Conservation (phyloP, 208 protist genomes). For the Wallacemonas sp. region DNA sequence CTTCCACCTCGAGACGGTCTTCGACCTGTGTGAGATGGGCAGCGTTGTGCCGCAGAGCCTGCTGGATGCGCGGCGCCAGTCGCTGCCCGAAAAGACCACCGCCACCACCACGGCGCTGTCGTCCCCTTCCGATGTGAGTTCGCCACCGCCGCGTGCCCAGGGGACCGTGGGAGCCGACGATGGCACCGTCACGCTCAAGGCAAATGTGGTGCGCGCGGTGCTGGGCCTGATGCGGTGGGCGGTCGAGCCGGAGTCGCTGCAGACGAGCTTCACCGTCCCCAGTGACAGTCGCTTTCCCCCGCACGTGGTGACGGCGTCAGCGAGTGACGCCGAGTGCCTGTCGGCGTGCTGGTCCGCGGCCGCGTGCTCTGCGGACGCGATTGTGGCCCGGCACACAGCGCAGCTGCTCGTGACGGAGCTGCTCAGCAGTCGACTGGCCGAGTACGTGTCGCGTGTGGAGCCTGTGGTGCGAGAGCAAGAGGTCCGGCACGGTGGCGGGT, state of each 20-base stretch:
- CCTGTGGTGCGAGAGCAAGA: conserved; percentile 29
- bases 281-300: background rate
- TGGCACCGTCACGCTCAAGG: conserved; percentile 2
- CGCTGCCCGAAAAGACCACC: background rate
- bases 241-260: conserved; percentile 38
- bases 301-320: background rate
- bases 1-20: conserved; percentile 63
- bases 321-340: too few species aligned
- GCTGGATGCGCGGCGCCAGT: background rate
- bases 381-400: conserved; percentile 46
- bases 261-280: background rate
- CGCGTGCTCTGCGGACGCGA: conserved; percentile 4
- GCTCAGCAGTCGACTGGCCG: conserved; percentile 41
- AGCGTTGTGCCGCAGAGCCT: conserved; percentile 18
- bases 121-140: background rate
- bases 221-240: conserved; percentile 79
- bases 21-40: conserved; percentile 49
- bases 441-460: conserved; percentile 68
- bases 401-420: conserved; percentile 58
- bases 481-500: background rate
- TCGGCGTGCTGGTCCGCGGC: background rate
- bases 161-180: background rate
- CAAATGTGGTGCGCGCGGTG: conserved; percentile 42
- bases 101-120: background rate
- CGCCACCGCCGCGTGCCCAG: too few species aligned